Conservation (phyloP, 2,329 filamentous ascomycete species). For the Exophiala oligosperma region DNA sequence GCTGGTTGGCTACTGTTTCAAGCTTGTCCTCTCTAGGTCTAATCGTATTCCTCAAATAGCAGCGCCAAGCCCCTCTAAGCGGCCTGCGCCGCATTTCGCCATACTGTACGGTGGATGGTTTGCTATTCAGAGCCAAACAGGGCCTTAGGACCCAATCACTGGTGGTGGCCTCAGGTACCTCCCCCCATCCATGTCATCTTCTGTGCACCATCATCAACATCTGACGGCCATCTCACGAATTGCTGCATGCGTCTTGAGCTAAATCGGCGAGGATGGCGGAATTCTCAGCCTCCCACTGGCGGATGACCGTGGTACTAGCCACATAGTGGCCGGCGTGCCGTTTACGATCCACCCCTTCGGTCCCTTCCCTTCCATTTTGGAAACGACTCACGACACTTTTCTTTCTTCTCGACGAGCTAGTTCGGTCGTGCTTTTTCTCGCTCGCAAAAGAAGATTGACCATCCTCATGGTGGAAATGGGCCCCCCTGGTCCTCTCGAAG, state of each 20-base stretch:
- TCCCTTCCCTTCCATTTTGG: constrained; percentile 12
- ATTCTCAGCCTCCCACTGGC: constrained; percentile 9
- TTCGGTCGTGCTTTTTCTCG: not conserved
- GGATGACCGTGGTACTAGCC: not conserved
- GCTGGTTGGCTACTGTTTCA: constrained; percentile 20
- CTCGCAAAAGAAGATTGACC: not conserved
- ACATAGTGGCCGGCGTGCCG: constrained; percentile 14
- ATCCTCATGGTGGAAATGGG: not conserved
- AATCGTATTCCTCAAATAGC: constrained; percentile 17
- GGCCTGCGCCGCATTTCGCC: constrained; percentile 23
- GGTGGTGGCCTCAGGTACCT: constrained; percentile 19
- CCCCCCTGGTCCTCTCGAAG: not conserved
- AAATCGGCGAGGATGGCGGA: constrained; percentile 7
- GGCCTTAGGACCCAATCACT: not conserved
- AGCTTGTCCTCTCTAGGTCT: constrained; percentile 9
- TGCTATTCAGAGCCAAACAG: constrained; percentile 4
- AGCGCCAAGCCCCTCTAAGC: constrained; percentile 13
- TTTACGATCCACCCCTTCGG: constrained; percentile 17
- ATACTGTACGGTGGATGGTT: not conserved
- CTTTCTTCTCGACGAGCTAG: not conserved
- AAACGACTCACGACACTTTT: constrained; percentile 5
- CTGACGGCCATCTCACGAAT: constrained; percentile 18
- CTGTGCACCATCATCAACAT: constrained; percentile 3
- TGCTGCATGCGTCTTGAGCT: constrained; percentile 1
- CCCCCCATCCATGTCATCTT: constrained; percentile 5